Evolutionary conservation across 2,329 filamentous ascomycete genomes (phyloP), one percentile per base, ranked within the genome.

Genomic region (Stenocarpella maydis): DNA sequence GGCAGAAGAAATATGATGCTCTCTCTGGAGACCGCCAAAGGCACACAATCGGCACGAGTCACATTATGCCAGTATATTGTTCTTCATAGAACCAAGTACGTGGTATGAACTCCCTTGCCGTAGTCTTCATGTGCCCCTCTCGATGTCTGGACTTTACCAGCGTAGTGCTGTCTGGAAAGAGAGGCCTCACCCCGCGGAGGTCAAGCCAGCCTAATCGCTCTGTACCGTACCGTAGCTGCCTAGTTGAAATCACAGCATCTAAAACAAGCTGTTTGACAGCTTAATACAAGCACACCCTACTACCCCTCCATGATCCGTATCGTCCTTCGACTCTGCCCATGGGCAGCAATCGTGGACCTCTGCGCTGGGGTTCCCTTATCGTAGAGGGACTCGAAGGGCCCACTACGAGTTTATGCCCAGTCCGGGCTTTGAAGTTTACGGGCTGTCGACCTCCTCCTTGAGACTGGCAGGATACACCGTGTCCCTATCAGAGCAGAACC

Each of bases 91-190:
- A n/a, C n/a, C n/a, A n/a, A 82, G 31, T 4, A 9, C 31, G 9
- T 88, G 14, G 82, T 91, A 14, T 1, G 15, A 4, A 24, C 1
- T 14, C 37, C 88, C 88, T 67, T 92, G 90, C 76, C 90, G 6
- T 90, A 14, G 85, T 90, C 37, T 90, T 90, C 37, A 83, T 92
- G 34, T 31, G 2, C 14, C 85, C 89, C 55, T 21, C 14, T 85
- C 91, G 58, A n/a, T 89, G 92, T 72, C 87, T 87, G 0, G 85
- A 91, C 45, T 86, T 85, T 72, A 92, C 90, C 79, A 85, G 88
- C 52, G 83, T 92, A 15, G 92, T 89, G 0, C 74, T 93, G 17
- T 81, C 91, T 26, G 89, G 91, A 71, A 80, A 82, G 74, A 85
- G 85, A 37, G n/a, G n/a, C 34, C 14, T 79, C 85, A 55, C 86